These are phyloP conservation scores for Meredithiella fracta DNA, from an alignment of 2,329 filamentous ascomycete genomes.

Conservation along the genomic window DNA sequence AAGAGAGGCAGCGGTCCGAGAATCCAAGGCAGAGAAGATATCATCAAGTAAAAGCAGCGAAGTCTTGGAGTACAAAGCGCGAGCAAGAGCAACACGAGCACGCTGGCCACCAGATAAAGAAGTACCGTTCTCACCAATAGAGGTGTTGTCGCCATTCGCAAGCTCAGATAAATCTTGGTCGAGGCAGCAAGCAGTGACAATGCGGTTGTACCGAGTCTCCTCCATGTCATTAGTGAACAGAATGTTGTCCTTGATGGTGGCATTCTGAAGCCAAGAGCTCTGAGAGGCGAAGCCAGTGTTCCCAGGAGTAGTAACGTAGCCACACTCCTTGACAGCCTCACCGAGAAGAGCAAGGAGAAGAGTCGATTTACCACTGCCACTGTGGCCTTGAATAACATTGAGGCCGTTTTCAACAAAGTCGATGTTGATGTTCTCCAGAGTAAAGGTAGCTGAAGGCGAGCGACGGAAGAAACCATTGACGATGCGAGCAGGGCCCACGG, in stretches of 20 bases:
- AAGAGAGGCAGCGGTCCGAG: conserved; percentile 38
- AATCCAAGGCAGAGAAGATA: conserved; percentile 42
- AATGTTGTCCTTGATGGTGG: conserved; percentile 38
- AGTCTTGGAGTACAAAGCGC: conserved; percentile 40
- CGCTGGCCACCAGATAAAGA: conserved; percentile 41
- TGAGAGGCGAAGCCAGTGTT: conserved; percentile 43
- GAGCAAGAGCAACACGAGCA: conserved; percentile 38
- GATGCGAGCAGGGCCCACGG: conserved; percentile 32
- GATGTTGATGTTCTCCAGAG: conserved; percentile 31
- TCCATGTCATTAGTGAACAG: conserved; percentile 37
- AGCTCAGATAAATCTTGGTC: conserved; percentile 34
- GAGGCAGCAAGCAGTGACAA: conserved; percentile 40
- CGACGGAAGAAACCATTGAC: conserved; percentile 31
- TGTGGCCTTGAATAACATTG: conserved; percentile 37
- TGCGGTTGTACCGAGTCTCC: conserved; percentile 33
- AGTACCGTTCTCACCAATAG: conserved; percentile 38
- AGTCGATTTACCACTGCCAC: conserved; percentile 41
- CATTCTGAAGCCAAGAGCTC: conserved; percentile 41
- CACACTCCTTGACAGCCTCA: conserved; percentile 34
- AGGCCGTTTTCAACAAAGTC: conserved; percentile 37
- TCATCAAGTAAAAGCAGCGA: conserved; percentile 41
- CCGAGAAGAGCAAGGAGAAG: conserved; percentile 37
- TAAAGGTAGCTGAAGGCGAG: conserved; percentile 33
- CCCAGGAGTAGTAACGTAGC: conserved; percentile 30
- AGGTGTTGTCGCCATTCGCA: conserved; percentile 32